A percentile compares a stretch with the other conserved stretches of the same genome.
Conservation (phyloP, 23 red algal genomes). For the Porphyridium purpureum region DNA sequence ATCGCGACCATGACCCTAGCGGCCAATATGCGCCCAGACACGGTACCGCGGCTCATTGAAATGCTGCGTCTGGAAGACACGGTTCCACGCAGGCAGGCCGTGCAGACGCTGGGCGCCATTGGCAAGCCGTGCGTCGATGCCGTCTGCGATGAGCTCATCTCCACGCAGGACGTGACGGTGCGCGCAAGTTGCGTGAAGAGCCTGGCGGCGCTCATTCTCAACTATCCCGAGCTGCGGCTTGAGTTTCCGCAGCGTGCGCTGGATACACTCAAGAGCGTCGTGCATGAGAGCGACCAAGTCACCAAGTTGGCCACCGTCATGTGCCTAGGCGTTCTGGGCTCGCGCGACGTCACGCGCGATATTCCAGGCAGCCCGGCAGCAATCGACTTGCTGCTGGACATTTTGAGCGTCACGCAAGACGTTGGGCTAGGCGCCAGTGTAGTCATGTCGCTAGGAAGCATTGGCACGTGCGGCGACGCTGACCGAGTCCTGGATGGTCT, state of each 20-base stretch:
- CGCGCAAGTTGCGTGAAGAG: conserved; percentile 25
- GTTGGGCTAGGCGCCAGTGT: too few relatives aligned
- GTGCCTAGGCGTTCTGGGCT: conserved; percentile 20
- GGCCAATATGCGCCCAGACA: too few relatives aligned
- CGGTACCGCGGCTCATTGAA: conserved; percentile 12
- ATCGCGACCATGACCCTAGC: too few relatives aligned
- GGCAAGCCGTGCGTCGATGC: conserved; percentile 11
- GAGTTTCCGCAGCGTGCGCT: conserved; percentile 14
- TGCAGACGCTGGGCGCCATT: conserved; percentile 39
- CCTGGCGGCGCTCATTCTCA: conserved; percentile 14
- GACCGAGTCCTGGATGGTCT: too few relatives aligned
- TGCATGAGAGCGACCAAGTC: conserved; percentile 18
- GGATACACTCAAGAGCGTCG: conserved; percentile 5
- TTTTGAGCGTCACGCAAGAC: too few relatives aligned
- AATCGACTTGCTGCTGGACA: too few relatives aligned
- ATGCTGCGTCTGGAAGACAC: conserved; percentile 12
- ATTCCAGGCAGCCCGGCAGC: too few relatives aligned
- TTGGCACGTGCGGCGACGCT: too few relatives aligned
- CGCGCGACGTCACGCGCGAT: too few relatives aligned
- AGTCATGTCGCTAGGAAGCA: too few relatives aligned
- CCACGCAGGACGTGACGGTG: conserved; percentile 8
- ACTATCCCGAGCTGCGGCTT: conserved; percentile 13
- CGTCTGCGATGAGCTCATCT: conserved; percentile 3
- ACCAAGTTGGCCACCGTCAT: conserved; percentile 30
- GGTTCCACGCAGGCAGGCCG: conserved; percentile 21